phyloP scores from a whole-genome alignment of 768 basidiomycete genomes.

The Mycena metata region DNA sequence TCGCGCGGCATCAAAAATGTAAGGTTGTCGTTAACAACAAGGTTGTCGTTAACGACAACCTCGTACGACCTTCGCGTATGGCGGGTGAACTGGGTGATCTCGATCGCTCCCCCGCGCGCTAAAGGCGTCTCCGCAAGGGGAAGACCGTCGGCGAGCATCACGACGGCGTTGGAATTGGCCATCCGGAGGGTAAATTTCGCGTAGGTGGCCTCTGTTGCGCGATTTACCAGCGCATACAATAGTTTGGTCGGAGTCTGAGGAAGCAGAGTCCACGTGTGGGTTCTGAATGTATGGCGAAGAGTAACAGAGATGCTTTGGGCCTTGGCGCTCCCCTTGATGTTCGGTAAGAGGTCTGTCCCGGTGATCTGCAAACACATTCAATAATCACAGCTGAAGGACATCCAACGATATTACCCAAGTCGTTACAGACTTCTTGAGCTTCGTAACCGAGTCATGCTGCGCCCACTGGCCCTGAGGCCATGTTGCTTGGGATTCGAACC shows the following conservation, averaged over 20 bases:
- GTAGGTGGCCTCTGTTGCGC: slow-evolving; percentile 39
- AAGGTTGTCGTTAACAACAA: no score
- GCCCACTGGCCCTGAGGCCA: slow-evolving; percentile 34
- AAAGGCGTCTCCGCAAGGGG: slow-evolving; percentile 26
- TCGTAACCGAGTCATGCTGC: background rate
- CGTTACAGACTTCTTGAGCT: slow-evolving; percentile 29
- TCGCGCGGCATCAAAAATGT: slow-evolving; percentile 35
- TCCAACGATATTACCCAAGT: slow-evolving; percentile 34
- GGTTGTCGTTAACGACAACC: slow-evolving; percentile 27
- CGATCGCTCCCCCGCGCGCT: slow-evolving; percentile 37
- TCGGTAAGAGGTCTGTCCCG: slow-evolving; percentile 31
- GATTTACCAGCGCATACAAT: slow-evolving; percentile 42
- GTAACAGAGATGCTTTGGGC: slow-evolving; percentile 15
- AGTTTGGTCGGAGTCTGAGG: no score
- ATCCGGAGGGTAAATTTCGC: slow-evolving; percentile 35
- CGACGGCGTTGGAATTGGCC: slow-evolving; percentile 18
- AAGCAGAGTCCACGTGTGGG: slow-evolving; percentile 36
- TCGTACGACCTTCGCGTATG: slow-evolving; percentile 34
- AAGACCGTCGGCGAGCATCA: slow-evolving; percentile 30
- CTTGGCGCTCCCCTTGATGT: background rate
- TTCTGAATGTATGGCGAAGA: slow-evolving; percentile 29
- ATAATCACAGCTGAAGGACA: background rate
- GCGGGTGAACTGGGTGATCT: slow-evolving; percentile 13
- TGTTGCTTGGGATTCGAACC: slow-evolving; percentile 27
- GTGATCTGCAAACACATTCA: slow-evolving; percentile 23